A percentile compares a stretch with the other conserved stretches of the same genome.
These are phyloP conservation scores for Coelastrella sp. DNA, from an alignment of 139 green algal genomes.

Conservation along the genomic window DNA sequence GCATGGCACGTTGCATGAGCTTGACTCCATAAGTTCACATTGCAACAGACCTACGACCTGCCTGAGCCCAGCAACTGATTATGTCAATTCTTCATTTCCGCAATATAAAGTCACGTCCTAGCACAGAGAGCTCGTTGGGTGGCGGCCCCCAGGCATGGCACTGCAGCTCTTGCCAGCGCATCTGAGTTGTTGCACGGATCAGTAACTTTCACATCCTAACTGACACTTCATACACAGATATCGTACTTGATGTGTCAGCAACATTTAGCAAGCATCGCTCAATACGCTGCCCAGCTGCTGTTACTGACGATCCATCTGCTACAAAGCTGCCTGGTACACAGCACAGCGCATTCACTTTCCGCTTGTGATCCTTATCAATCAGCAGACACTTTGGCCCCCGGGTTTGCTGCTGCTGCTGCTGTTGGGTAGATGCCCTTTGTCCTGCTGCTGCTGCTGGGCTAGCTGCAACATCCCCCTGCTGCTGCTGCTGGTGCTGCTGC, in stretches of 20 bases:
- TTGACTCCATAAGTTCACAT: no score
- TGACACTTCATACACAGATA: slow-evolving; percentile 2
- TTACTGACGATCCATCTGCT: background rate
- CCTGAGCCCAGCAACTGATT: no score
- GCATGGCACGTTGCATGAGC: no score
- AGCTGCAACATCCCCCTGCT: background rate
- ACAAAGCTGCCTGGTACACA: background rate
- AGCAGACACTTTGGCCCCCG: background rate
- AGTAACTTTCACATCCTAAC: background rate
- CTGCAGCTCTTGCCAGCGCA: background rate
- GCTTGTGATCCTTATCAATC: slow-evolving; percentile 4
- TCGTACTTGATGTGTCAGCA: background rate
- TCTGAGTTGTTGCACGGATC: background rate
- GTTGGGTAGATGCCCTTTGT: background rate
- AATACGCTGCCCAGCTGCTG: background rate
- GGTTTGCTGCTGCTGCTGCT: slow-evolving; percentile 11
- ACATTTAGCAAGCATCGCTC: background rate
- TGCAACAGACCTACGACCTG: no score
- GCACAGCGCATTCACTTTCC: slow-evolving; percentile 21
- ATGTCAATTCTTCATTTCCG: no score
- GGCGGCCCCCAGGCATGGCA: background rate
- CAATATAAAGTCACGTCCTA: no score
- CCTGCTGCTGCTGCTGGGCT: background rate
- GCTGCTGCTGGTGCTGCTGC: slow-evolving; percentile 19
- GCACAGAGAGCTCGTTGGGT: background rate